A percentile compares a stretch with the other conserved stretches of the same genome.
These are phyloP conservation scores for Biscutella auriculata DNA, from an alignment of 441 rosid species.

Conservation along the genomic window DNA sequence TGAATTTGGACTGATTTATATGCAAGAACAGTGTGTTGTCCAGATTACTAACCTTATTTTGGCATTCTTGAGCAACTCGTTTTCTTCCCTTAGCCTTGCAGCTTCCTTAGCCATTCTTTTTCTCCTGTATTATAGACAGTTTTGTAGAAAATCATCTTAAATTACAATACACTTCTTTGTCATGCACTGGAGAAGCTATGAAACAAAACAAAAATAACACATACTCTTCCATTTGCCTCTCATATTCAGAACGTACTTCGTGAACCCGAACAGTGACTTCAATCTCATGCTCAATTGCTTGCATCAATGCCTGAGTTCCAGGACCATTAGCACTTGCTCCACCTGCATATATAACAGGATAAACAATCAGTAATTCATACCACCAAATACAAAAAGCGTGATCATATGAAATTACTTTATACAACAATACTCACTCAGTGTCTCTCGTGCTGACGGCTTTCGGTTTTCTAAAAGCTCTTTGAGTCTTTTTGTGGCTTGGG, in stretches of 20 bases:
- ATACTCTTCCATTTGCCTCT: slow-evolving; percentile 91
- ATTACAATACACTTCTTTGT: neutral
- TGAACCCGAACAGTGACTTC: slow-evolving; percentile 85
- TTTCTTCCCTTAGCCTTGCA: slow-evolving; percentile 77
- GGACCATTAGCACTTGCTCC: slow-evolving; percentile 52
- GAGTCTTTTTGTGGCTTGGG: slow-evolving; percentile 87
- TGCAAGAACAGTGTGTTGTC: neutral
- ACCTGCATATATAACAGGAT: slow-evolving; percentile 25
- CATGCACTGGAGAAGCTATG: neutral
- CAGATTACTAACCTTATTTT: slow-evolving; percentile 40
- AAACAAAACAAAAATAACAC: slow-evolving; percentile 24
- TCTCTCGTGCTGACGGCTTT: slow-evolving; percentile 66
- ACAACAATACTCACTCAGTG: slow-evolving; percentile 24
- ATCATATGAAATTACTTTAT: neutral
- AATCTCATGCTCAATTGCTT: slow-evolving; percentile 86
- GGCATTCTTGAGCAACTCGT: slow-evolving; percentile 40
- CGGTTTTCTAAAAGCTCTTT: slow-evolving; percentile 83
- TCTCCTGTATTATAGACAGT: slow-evolving; percentile 44
- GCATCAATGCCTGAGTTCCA: slow-evolving; percentile 85
- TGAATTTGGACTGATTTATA: neutral
- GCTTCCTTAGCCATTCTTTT: slow-evolving; percentile 81
- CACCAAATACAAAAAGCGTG: slow-evolving; percentile 8
- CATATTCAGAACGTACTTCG: slow-evolving; percentile 89
- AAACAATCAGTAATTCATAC: slow-evolving; percentile 1
- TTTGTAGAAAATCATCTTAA: neutral